Evolutionary conservation across 495 filamentous ascomycete species (phyloP).

Genomic region (Aspergillus bertholletiae): DNA sequence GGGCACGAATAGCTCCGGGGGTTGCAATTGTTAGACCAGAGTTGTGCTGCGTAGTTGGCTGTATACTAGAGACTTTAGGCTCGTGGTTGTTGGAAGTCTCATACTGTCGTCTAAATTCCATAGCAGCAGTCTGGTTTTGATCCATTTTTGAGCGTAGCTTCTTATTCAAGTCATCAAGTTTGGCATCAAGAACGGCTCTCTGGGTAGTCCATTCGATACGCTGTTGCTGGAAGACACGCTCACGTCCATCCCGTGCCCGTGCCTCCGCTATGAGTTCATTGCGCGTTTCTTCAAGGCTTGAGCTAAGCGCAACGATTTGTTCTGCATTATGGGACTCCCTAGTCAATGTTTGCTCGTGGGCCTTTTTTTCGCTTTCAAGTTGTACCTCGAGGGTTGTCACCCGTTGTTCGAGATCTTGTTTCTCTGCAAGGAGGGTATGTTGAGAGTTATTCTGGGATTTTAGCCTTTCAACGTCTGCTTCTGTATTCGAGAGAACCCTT

Average conservation of each 20-base stretch:
- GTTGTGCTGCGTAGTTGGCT: constrained; percentile 41
- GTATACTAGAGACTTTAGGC: neutral
- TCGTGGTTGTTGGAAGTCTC: constrained; percentile 17
- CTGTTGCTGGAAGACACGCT: constrained; percentile 27
- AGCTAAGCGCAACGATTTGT: constrained; percentile 45
- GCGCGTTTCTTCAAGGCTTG: constrained; percentile 38
- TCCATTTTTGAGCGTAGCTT: constrained; percentile 67
- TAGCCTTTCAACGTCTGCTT: constrained; percentile 76
- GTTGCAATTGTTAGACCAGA: constrained; percentile 58
- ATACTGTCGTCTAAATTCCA: constrained; percentile 42
- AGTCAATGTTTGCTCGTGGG: constrained; percentile 55
- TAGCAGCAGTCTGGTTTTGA: constrained; percentile 59
- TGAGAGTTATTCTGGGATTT: constrained; percentile 63
- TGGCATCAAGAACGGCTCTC: constrained; percentile 58
- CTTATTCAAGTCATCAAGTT: constrained; percentile 60
- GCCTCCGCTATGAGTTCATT: constrained; percentile 44
- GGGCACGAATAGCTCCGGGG: constrained; percentile 57
- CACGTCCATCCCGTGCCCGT: constrained; percentile 24
- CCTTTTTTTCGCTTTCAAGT: constrained; percentile 72
- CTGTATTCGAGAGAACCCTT: constrained; percentile 65
- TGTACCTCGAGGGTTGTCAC: constrained; percentile 72
- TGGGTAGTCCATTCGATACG: constrained; percentile 49
- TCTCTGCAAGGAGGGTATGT: constrained; percentile 66
- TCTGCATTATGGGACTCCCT: constrained; percentile 40
- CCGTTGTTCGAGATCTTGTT: constrained; percentile 70